A percentile compares a stretch with the other conserved stretches of the same genome.
Evolutionary conservation across 1,284 basidiomycete species (phyloP).

Genomic region (Serendipita sp.): DNA sequence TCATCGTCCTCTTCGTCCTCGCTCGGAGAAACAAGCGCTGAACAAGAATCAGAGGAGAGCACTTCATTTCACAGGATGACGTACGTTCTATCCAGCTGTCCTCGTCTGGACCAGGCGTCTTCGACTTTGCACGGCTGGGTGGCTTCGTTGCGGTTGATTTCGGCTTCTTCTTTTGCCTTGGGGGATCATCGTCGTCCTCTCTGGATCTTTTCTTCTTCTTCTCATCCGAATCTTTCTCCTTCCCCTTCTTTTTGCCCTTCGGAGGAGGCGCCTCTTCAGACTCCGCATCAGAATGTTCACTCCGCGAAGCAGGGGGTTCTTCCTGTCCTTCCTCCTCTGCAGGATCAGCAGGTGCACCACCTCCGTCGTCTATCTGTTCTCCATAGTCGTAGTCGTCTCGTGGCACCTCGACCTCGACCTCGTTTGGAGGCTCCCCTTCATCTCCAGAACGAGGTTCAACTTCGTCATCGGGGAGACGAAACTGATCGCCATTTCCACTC

Average conservation of each 20-base stretch:
- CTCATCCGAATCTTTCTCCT: constrained; percentile 19
- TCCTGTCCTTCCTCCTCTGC: constrained; percentile 11
- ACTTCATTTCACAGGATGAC: neutral
- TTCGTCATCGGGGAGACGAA: neutral
- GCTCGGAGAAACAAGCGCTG: constrained; percentile 2
- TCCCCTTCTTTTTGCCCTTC: constrained; percentile 14
- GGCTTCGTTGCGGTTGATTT: constrained; percentile 19
- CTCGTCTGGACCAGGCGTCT: constrained; percentile 16
- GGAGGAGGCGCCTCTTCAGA: constrained; percentile 6
- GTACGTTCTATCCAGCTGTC: constrained; percentile 10
- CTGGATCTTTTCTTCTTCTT: constrained; percentile 16
- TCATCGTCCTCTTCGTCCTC: constrained; percentile 21
- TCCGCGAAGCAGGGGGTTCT: constrained; percentile 10
- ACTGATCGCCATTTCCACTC: neutral
- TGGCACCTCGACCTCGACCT: constrained; percentile 7
- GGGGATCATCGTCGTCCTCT: constrained; percentile 20
- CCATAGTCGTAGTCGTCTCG: constrained; percentile 5
- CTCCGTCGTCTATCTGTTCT: neutral
- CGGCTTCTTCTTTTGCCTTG: constrained; percentile 8
- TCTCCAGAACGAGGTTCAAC: neutral
- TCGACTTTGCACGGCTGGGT: constrained; percentile 12
- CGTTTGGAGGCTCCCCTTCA: constrained; percentile 4
- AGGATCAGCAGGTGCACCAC: constrained; percentile 10
- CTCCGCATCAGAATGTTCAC: neutral
- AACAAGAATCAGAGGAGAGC: neutral